Percentiles rank a stretch among this genome's conserved stretches.
Evolutionary conservation across 2,329 filamentous ascomycete species (phyloP).

Genomic region (Cryoendolithus antarcticus): DNA sequence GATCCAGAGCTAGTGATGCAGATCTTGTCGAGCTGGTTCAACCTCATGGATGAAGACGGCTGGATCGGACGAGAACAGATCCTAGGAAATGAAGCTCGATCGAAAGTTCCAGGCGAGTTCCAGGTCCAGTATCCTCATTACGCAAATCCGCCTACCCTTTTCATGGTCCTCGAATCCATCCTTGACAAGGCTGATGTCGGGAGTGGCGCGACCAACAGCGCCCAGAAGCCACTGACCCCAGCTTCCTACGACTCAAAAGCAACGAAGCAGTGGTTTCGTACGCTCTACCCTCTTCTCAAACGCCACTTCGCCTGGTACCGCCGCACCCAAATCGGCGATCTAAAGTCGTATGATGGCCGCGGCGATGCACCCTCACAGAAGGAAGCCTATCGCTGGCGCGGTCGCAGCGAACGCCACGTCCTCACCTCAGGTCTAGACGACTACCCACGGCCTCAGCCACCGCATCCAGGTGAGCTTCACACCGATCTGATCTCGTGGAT

Average conservation of each 20-base stretch:
- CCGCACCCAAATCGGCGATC: conserved; percentile 76
- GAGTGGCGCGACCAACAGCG: too few species aligned
- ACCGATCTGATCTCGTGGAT: conserved; percentile 94
- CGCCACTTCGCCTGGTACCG: conserved; percentile 93
- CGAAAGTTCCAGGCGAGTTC: conserved; percentile 88
- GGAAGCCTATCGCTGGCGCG: conserved; percentile 91
- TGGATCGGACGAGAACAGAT: conserved; percentile 98
- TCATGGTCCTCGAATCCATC: conserved; percentile 75
- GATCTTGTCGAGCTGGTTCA: conserved; percentile 91
- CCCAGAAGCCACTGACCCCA: not conserved
- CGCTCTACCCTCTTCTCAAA: conserved; percentile 78
- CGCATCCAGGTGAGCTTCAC: conserved; percentile 90
- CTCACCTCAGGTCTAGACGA: conserved; percentile 91
- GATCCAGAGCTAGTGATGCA: conserved; percentile 78
- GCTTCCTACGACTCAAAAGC: conserved; percentile 54
- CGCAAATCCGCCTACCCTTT: conserved; percentile 90
- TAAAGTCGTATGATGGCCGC: conserved; percentile 65
- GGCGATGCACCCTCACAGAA: conserved; percentile 77
- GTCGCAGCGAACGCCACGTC: conserved; percentile 73
- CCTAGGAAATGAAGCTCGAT: conserved; percentile 77
- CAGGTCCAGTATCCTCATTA: conserved; percentile 95
- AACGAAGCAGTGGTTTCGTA: conserved; percentile 58
- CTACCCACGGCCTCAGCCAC: conserved; percentile 85
- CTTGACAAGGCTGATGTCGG: too few species aligned
- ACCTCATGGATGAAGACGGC: conserved; percentile 87